Evolutionary conservation across 306 rosid species (phyloP), one percentile per base, ranked within the genome.

Genomic region (Prunus davidiana): DNA sequence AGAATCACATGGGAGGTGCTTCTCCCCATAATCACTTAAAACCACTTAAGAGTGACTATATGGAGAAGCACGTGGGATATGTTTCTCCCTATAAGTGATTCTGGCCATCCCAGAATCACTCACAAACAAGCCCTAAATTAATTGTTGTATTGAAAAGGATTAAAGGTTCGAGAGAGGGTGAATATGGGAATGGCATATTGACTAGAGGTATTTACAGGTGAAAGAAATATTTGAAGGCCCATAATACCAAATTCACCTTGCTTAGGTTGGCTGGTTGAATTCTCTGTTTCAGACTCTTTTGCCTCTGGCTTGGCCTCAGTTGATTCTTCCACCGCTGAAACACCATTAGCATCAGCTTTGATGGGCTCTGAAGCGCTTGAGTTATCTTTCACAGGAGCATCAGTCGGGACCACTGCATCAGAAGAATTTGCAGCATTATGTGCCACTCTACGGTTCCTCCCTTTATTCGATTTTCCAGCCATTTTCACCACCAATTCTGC

Each of bases 401-500:
- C 87, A 54, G 87, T 16, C n/a, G 76, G 64, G 32, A 74, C 81
- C 28, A 76, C 55, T 5, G 86, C 28, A 34, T 85, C 94, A 1
- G 90, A 61, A 12, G 84, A 55, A 72, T 51, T 68, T 4, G 86
- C 14, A 1, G 69, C 54, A 70, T 66, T 82, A 47, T 87, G 86
- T 0, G 85, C 80, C 67, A 82, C 93, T 82, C 66, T 91, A 81
- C 81, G 82, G 82, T 80, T 81, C 89, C 85, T 91, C 69, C 91
- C 93, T 77, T 86, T 92, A 84, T 86, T 85, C 0, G 98, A 91
- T 73, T 91, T 96, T 58, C 99, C 97, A 60, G 97, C 99, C 99
- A 96, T 96, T 80, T 79, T 67, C 66, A 66, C 83, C 83, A 15
- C 77, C 84, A 47, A 19, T 19, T 73, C 80, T 80, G 67, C 82